phyloP scores from a whole-genome alignment of 1,139 yeast genomes.

The Yamadazyma jaroonii region DNA sequence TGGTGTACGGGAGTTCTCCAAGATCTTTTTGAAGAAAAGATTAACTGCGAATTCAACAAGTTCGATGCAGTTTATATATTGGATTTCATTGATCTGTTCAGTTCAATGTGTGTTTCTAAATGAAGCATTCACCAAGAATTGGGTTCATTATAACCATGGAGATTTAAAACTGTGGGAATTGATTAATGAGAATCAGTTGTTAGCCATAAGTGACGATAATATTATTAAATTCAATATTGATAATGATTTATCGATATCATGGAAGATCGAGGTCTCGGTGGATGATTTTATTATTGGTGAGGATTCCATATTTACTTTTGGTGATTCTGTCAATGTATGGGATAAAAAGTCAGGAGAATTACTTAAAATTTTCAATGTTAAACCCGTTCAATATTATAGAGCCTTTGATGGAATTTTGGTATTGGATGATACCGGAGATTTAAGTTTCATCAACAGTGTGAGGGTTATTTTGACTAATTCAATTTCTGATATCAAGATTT shows the following conservation, averaged over 20 bases:
- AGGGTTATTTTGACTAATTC: not conserved
- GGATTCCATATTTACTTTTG: constrained; percentile 7
- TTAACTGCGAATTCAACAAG: no score
- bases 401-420: constrained; percentile 9
- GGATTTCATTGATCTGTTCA: constrained; percentile 1
- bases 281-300: constrained; percentile 15
- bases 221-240: constrained; percentile 22
- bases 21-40: no score
- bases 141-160: constrained; percentile 15
- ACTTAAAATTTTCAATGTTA: constrained; percentile 3
- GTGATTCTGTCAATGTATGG: constrained; percentile 7
- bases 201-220: constrained; percentile 28
- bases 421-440: constrained; percentile 2
- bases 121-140: constrained; percentile 38
- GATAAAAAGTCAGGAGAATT: constrained; percentile 8
- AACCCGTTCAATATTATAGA: constrained; percentile 2
- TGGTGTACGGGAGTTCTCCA: not conserved
- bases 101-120: constrained; percentile 19
- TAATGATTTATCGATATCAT: constrained; percentile 9
- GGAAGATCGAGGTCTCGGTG: constrained; percentile 14
- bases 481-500: constrained; percentile 7
- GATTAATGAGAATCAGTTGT: constrained; percentile 16
- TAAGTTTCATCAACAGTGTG: constrained; percentile 2
- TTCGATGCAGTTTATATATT: constrained; percentile 1
- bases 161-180: constrained; percentile 6